phyloP scores from a whole-genome alignment of 176 grass and related monocot genomes.

The Urochloa ruziziensis region DNA sequence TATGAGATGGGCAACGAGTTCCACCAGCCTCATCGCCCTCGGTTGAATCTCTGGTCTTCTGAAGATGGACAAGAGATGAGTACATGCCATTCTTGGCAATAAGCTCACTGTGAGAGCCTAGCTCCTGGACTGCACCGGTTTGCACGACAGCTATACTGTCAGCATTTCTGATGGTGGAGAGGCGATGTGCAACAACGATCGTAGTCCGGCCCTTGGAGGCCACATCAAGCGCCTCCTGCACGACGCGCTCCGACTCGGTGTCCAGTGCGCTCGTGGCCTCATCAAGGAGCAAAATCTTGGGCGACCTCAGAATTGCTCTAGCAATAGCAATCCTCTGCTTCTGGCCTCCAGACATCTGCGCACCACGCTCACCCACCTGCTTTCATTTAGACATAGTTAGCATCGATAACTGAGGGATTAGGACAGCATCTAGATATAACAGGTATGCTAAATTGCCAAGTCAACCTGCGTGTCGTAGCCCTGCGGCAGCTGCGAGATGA shows the following conservation, averaged over 20 bases:
- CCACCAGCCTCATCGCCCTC: neutral
- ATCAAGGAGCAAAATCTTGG: slow-evolving; percentile 85
- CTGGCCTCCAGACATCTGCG: slow-evolving; percentile 92
- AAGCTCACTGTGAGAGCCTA: slow-evolving; percentile 73
- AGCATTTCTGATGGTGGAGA: slow-evolving; percentile 80
- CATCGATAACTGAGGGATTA: neutral
- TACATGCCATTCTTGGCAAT: slow-evolving; percentile 65
- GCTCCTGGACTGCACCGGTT: slow-evolving; percentile 63
- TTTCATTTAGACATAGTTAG: neutral
- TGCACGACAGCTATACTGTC: slow-evolving; percentile 79
- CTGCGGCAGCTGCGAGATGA: slow-evolving; percentile 83
- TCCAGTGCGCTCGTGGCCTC: slow-evolving; percentile 89
- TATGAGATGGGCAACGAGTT: neutral
- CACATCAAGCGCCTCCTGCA: slow-evolving; percentile 80
- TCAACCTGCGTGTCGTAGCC: slow-evolving; percentile 85
- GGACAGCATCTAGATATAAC: neutral
- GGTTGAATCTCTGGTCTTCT: slow-evolving; percentile 47
- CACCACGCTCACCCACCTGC: slow-evolving; percentile 81
- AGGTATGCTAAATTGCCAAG: neutral
- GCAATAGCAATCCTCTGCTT: slow-evolving; percentile 95
- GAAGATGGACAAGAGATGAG: slow-evolving; percentile 69
- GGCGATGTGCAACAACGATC: slow-evolving; percentile 77
- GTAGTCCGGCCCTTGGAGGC: slow-evolving; percentile 66
- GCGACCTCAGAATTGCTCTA: slow-evolving; percentile 76
- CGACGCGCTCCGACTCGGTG: slow-evolving; percentile 75